Evolutionary conservation across 768 basidiomycete species (phyloP), one percentile per base, ranked within the genome.

Genomic region (Hemileccinum rubropunctum): DNA sequence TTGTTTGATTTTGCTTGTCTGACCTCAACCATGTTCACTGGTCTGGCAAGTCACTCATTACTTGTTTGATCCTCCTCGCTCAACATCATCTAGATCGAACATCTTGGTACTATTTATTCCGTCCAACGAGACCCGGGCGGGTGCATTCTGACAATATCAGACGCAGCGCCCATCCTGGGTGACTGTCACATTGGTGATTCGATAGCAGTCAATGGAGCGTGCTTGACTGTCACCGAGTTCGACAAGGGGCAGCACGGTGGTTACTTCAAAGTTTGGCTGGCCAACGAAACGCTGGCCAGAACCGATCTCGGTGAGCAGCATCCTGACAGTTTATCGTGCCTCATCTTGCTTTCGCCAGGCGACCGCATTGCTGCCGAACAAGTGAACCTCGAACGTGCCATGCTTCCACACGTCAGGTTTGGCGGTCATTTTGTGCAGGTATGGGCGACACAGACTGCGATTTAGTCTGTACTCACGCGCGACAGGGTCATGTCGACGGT

Each of bases 361-460:
- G 84, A 91, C 60, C 75, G 88, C 47, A 78, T 75, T 55, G 81
- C 83, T 15, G 91, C 90, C 17, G 85, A 91, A 56, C 77, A 83
- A 58, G 80, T 98, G 40, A 98, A 98, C 67, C 76, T 95, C 34
- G 97, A 99, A 73, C 81, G 97, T 43, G 97, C 97, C 3, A 93
- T 98, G 91, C 85, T 83, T 18, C 85, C 87, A 5, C 89, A 94
- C 71, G 84, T 81, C 15, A 77, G 95, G 48, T 97, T 98, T 61
- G 97, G 97, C 23, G 97, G 97, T 11, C 97, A 99, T 66, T 94
- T 95, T 64, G 97, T 99, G 18, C 95, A 98, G 82, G 94, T 91
- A 61, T 48, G 75, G 18, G 6, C 8, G 17, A n/a, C 12, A 17
- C 45, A 26, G 28, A 23, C 23, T 21, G 9, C 38, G 30, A 23